Base-by-base conservation (phyloP, 148 eudicot species). In the Fagopyrum esculentum region DNA sequence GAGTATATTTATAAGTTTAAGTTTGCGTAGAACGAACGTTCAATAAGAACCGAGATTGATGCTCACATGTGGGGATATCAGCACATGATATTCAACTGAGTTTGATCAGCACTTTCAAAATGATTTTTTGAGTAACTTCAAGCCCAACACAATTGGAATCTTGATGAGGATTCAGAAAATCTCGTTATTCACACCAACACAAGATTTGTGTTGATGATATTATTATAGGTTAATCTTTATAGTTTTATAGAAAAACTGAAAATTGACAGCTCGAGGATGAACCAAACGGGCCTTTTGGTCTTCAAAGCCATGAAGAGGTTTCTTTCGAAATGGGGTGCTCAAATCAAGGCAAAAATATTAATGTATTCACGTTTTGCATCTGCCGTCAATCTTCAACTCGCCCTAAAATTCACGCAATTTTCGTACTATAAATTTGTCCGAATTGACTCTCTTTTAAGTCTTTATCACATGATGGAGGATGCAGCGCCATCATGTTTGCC, bases 61-160 rank as follows among this genome's bases (percentile, higher is more conserved):
- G 44, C 45, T 63, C 69, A 63, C 69, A 63, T 30, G 69, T 63
- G 69, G 69, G 69, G 69, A 63, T 63, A 43, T 30, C 44, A 29
- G 69, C 69, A 63, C 69, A 63, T 63, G 69, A 22, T 5, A 63
- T 29, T 10, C 45, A 30, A 61, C 45, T 29, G 69, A 63, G 30
- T 63, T 29, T 29, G 69, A 63, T 63, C 6, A 63, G 2, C 69
- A 63, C 69, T 63, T 63, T 63, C 69, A 63, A 63, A 30, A 29
- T 63, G 44, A 63, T 16, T 29, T 11, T 61, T 22, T 22, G 26
- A 22, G 0, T 22, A 26, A 57, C 13, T 55, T 55, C 7, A 11
- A 4, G 52, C 12, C 12, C 52, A 2, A 8, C 52, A 9, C 40
- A 35, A 35, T 35, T 35, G 40, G 40, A 35, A 35, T 35, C 40